Percentiles rank a stretch among this genome's conserved stretches.
These are phyloP conservation scores for Leccinum ochraceum DNA, from an alignment of 768 basidiomycete genomes.

Conservation along the genomic window DNA sequence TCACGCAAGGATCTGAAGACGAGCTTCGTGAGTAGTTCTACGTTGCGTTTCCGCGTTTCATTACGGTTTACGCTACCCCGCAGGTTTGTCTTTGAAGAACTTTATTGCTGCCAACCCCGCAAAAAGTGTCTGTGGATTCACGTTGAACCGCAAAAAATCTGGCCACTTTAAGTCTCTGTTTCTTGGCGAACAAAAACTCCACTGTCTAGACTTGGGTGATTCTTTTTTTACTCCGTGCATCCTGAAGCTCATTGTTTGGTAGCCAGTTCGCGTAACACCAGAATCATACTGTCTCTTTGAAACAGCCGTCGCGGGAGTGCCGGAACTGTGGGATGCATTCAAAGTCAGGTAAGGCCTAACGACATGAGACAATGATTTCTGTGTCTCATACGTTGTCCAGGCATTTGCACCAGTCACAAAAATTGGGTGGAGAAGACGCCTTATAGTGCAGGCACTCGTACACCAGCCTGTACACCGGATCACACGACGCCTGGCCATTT, in stretches of 20 bases:
- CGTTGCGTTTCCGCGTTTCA: neutral
- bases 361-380: neutral
- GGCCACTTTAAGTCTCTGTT: slow-evolving; percentile 92
- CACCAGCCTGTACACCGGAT: slow-evolving; percentile 74
- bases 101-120: slow-evolving; percentile 91
- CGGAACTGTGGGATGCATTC: slow-evolving; percentile 95
- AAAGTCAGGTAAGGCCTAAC: slow-evolving; percentile 68
- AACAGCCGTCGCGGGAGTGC: slow-evolving; percentile 86
- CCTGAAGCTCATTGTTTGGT: slow-evolving; percentile 7
- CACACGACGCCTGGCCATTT: slow-evolving; percentile 75
- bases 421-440: slow-evolving; percentile 74
- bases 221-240: neutral
- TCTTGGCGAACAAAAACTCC: slow-evolving; percentile 71
- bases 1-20: no score
- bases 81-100: slow-evolving; percentile 86
- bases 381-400: slow-evolving; percentile 37
- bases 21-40: slow-evolving; percentile 70
- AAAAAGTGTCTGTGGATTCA: slow-evolving; percentile 95
- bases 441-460: slow-evolving; percentile 70
- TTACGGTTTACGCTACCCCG: neutral
- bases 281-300: slow-evolving; percentile 91
- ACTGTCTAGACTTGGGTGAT: slow-evolving; percentile 51
- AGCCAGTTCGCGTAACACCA: slow-evolving; percentile 87
- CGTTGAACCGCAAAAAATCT: slow-evolving; percentile 82
- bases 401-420: slow-evolving; percentile 79